Conservation (phyloP, 768 basidiomycete species). For the Boletus subparvulus region DNA sequence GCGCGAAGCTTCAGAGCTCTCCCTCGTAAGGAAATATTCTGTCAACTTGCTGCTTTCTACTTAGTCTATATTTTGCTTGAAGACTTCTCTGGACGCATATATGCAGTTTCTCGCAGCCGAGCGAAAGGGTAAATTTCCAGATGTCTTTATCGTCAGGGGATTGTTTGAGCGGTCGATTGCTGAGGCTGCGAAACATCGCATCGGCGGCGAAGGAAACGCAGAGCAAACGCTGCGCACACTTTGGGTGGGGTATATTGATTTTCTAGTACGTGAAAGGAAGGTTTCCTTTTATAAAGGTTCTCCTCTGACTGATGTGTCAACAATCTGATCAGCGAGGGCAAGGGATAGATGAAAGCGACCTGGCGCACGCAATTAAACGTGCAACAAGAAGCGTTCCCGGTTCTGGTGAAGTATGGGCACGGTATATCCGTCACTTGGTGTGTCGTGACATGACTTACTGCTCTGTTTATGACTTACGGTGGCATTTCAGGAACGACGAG, state of each 20-base stretch:
- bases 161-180: slow-evolving; percentile 76
- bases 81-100: slow-evolving; percentile 56
- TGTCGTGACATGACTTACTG: slow-evolving; percentile 14
- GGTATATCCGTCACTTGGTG: slow-evolving; percentile 73
- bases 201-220: slow-evolving; percentile 51
- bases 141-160: slow-evolving; percentile 52
- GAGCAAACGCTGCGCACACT: slow-evolving; percentile 61
- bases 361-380: slow-evolving; percentile 47
- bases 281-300: background rate
- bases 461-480: background rate
- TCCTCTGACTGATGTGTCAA: background rate
- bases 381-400: slow-evolving; percentile 73
- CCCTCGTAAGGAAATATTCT: slow-evolving; percentile 47
- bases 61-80: slow-evolving; percentile 16
- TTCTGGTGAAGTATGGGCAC: slow-evolving; percentile 77
- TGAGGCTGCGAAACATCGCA: slow-evolving; percentile 63
- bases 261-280: slow-evolving; percentile 48
- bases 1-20: slow-evolving; percentile 60
- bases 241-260: slow-evolving; percentile 75
- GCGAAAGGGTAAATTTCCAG: slow-evolving; percentile 57
- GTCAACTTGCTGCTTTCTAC: background rate
- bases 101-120: slow-evolving; percentile 64
- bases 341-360: slow-evolving; percentile 41
- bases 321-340: slow-evolving; percentile 28
- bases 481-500: slow-evolving; percentile 21